A percentile compares a stretch with the other conserved stretches of the same genome.
These are phyloP conservation scores for Diaporthe sp. DNA, from an alignment of 2,329 filamentous ascomycete genomes.

Conservation along the genomic window DNA sequence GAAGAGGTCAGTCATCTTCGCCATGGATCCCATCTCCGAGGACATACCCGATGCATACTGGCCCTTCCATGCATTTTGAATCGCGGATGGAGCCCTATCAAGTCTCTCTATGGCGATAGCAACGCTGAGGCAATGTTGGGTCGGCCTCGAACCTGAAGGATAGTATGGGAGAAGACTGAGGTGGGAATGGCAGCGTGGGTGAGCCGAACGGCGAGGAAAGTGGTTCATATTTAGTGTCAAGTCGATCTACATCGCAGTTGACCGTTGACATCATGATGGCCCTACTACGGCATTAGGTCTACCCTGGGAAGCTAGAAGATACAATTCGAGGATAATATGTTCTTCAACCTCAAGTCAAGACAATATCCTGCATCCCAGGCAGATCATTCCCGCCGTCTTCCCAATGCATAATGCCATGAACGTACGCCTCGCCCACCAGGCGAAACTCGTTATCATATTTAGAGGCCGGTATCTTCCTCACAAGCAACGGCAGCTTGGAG, in stretches of 20 bases:
- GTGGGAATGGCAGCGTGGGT: no score
- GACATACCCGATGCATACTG: background rate
- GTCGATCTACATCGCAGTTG: background rate
- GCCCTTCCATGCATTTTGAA: background rate
- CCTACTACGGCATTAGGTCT: background rate
- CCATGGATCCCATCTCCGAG: no score
- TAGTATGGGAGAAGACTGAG: background rate
- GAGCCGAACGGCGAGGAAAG: background rate
- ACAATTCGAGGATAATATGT: background rate
- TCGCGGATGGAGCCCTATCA: no score
- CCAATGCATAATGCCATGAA: constrained; percentile 38
- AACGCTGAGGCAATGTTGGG: background rate
- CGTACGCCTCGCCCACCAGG: constrained; percentile 36
- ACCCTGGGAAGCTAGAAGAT: background rate
- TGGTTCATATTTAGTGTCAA: background rate
- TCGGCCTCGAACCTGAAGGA: background rate
- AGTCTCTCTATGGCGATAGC: background rate
- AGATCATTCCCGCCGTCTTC: no score
- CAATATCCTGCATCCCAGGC: background rate
- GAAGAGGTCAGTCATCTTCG: no score
- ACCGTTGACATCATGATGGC: background rate
- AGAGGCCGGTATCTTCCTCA: background rate
- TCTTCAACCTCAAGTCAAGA: background rate
- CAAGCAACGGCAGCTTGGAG: constrained; percentile 21
- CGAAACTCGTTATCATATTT: background rate